Evolutionary conservation across 257 asterid genomes (phyloP), one percentile per base, ranked within the genome.

Genomic region (Gardenia jasminoides): DNA sequence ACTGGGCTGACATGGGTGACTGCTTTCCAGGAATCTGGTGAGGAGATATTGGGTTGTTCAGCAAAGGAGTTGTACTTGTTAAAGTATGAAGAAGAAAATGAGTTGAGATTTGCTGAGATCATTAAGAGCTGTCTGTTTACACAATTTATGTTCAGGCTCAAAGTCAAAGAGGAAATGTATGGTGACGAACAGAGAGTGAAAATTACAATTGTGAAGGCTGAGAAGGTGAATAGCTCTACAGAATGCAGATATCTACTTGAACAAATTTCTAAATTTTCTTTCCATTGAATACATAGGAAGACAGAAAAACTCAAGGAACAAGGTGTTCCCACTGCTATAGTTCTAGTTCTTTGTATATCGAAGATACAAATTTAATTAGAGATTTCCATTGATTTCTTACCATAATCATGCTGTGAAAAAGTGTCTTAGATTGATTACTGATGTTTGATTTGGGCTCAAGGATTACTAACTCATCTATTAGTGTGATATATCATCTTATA

Each of bases 1-100:
- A 86, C 90, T 28, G 95, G 97, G 52, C 70, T 94, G 84, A 90
- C 95, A 12, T 96, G 99, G 99, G 97, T 92, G 78, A 96, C 98
- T 68, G 97, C 98, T 72, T 96, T 96, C 81, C 97, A 96, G 84
- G 98, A 96, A 88, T 79, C 95, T 1, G 97, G 97, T 31, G 96
- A 91, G 83, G 97, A 96, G 85, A 87, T 96, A 10, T 78, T 96
- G 76, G 94, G 99, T 67, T 90, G 89, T 87, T 80, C 98, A 1
- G 99, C 99, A 7, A 90, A 93, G 88, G 97, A 96, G 75, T 48
- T 96, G 80, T 87, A 91, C 85, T 24, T 70, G 84, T 72, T 89
- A 79, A 92, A 92, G 78, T 70, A 86, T 12, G 98, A 89, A 67
- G 82, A 81, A 39, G 83, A 80, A 52, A 93, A 90, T 22, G 98